phyloP scores from a whole-genome alignment of 768 basidiomycete genomes.

The Lentinula sp. region DNA sequence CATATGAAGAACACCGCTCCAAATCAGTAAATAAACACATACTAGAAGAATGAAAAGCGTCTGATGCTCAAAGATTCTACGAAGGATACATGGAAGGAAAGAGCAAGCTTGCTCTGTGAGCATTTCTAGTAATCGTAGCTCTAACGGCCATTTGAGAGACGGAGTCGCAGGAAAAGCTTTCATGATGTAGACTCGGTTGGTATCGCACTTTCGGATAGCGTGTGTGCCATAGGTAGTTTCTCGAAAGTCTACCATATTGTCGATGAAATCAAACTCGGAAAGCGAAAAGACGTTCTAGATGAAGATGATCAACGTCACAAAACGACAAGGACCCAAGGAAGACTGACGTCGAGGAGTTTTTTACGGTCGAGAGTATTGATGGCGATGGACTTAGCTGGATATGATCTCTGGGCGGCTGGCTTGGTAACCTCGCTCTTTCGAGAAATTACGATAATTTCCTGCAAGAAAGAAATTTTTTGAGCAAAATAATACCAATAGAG shows the following conservation, averaged over 20 bases:
- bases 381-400: background rate
- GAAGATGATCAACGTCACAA: background rate
- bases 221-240: slow-evolving; percentile 10
- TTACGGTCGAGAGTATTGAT: slow-evolving; percentile 17
- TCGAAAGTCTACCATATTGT: background rate
- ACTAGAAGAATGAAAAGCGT: slow-evolving; percentile 36
- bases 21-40: slow-evolving; percentile 4
- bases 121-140: slow-evolving; percentile 29
- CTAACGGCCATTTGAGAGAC: slow-evolving; percentile 16
- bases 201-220: slow-evolving; percentile 22
- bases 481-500: background rate
- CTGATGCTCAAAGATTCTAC: slow-evolving; percentile 34
- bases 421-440: slow-evolving; percentile 20
- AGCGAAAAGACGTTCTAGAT: slow-evolving; percentile 9
- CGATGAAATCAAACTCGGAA: slow-evolving; percentile 30
- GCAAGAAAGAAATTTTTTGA: background rate
- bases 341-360: slow-evolving; percentile 13
- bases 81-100: slow-evolving; percentile 32
- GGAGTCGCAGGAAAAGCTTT: slow-evolving; percentile 15
- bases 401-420: background rate
- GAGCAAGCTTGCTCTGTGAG: slow-evolving; percentile 26
- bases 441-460: slow-evolving; percentile 47
- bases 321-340: background rate
- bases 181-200: slow-evolving; percentile 24
- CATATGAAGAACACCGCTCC: background rate